Evolutionary conservation across 441 rosid genomes (phyloP).

Genomic region (Corymbia calophylla): DNA sequence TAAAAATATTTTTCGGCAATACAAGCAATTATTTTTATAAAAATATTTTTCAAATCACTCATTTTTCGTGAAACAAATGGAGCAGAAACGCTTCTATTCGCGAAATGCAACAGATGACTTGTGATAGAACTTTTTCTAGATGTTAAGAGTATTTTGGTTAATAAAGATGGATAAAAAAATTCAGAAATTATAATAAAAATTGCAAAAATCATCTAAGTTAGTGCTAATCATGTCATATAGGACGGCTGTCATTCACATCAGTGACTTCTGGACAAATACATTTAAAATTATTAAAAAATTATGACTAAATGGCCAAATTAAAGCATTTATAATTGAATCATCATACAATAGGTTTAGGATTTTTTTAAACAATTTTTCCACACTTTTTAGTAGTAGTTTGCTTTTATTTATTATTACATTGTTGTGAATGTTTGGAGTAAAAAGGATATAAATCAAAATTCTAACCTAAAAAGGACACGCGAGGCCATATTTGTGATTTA

Average conservation of each 20-base stretch:
- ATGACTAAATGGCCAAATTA: not conserved
- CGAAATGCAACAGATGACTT: no score
- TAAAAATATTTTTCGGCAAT: no score
- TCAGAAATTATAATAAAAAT: no score
- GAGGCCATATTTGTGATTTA: not conserved
- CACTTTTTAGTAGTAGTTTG: not conserved
- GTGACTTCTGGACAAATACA: not conserved
- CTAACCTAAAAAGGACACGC: not conserved
- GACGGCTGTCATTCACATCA: accelerated
- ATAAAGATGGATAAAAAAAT: no score
- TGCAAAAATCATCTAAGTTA: not conserved
- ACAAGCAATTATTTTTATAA: no score
- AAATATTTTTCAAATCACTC: no score
- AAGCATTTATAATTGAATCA: not conserved
- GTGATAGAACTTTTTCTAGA: no score
- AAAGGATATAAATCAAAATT: not conserved
- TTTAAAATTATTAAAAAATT: accelerated
- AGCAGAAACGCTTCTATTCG: no score
- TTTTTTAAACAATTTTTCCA: not conserved
- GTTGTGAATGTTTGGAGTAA: not conserved
- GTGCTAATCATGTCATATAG: accelerated
- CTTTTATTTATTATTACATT: not conserved
- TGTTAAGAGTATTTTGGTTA: no score
- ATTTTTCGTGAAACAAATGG: no score
- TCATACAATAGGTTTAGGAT: not conserved